These are phyloP conservation scores for Suillus discolor DNA, from an alignment of 768 basidiomycete species.

Conservation along the genomic window DNA sequence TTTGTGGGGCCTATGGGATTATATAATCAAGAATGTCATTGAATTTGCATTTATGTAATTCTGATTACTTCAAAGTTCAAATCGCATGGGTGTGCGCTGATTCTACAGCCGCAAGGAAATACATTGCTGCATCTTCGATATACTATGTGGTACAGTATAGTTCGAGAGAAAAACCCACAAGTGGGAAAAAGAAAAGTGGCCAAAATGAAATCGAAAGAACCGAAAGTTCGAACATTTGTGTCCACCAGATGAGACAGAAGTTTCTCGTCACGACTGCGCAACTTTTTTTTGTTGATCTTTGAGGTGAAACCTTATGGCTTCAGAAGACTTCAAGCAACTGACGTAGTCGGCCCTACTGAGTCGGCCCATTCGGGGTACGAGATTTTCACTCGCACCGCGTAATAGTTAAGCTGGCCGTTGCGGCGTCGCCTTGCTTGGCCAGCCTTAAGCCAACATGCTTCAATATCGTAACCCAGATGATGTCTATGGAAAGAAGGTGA, in stretches of 20 bases:
- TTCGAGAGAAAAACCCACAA: not conserved
- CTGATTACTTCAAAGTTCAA: not conserved
- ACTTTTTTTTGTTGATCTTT: too few relatives aligned
- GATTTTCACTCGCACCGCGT: not conserved
- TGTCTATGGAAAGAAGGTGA: not conserved
- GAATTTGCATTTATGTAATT: too few relatives aligned
- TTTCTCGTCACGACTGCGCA: too few relatives aligned
- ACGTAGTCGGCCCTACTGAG: too few relatives aligned
- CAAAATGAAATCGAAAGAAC: not conserved
- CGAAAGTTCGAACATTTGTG: not conserved
- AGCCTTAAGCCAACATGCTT: not conserved
- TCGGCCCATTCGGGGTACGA: not conserved
- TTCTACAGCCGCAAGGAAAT: not conserved
- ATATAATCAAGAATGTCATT: conserved; percentile 7
- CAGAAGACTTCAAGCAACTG: too few relatives aligned
- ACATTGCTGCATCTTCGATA: not conserved
- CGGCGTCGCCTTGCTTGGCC: not conserved
- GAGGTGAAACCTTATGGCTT: too few relatives aligned
- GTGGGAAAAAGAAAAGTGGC: not conserved
- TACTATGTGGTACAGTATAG: not conserved
- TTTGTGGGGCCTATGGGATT: not conserved
- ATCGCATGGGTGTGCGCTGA: not conserved
- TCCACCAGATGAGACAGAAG: not conserved
- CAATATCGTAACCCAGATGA: not conserved
- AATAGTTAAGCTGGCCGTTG: conserved; percentile 3